Base-by-base conservation (phyloP, 306 rosid genomes). In the Glycyrrhiza uralensis region DNA sequence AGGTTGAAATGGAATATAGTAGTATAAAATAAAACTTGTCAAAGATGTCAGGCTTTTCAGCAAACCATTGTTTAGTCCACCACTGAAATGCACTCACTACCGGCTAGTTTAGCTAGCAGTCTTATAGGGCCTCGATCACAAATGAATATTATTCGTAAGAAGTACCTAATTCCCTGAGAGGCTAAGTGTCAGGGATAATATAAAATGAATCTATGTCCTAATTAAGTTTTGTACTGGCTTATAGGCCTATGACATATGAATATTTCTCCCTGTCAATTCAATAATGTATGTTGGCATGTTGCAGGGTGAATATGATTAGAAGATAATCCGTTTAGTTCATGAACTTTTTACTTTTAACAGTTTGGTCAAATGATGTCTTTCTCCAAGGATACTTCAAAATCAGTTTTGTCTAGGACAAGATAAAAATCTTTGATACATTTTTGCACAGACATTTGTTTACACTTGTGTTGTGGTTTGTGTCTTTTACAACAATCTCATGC, bases 1-100 rank as follows among this genome's bases (percentile, higher is more conserved):
- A 75, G 84, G 49, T 65, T 69, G 66, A 61, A 58, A 55, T 26
- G 72, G 51, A 70, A 32, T n/a, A 19, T 20, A n/a, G n/a, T n/a
- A n/a, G n/a, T n/a, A n/a, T n/a, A n/a, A n/a, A n/a, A 23, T 14
- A 32, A 28, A 69, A 46, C 4, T 62, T 65, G 81, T 83, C 87
- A 74, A 74, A 82, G 19, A 54, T 82, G 80, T 62, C 83, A 82
- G 69, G 75, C 78, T 74, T 73, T 62, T 64, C 26, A 9, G 38
- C 36, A 20, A 57, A 35, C 18, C n/a, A n/a, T 12, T 3, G 33
- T 42, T 44, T 17, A 26, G 35, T 14, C 60, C 58, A 36, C 50
- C 52, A 63, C 59, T 26, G 2, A 46, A 46, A 29, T 33, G 59
- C 44, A 30, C 32, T 58, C 7, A 28, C 13, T 23, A 33, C 42